Evolutionary conservation across 164 flowering plant species (phyloP).

Genomic region (Pachysandra terminalis): DNA sequence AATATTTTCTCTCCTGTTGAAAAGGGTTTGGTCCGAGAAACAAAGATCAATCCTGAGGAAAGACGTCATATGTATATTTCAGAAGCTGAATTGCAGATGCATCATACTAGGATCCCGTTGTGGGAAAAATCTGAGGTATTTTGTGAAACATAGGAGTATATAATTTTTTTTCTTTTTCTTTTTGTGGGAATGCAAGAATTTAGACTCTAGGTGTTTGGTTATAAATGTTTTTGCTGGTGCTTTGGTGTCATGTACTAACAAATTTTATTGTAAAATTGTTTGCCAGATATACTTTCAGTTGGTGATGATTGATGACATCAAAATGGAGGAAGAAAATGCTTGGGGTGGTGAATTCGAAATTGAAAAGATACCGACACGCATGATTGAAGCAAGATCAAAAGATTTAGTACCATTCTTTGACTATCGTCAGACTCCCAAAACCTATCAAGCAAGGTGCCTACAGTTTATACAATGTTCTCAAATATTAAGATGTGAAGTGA

Average conservation of each 20-base stretch:
- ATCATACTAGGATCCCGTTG: slow-evolving; percentile 42
- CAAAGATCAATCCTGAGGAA: slow-evolving; percentile 40
- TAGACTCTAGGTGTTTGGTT: not conserved
- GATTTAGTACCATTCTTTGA: slow-evolving; percentile 61
- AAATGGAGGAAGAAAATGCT: slow-evolving; percentile 23
- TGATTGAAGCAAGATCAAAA: slow-evolving; percentile 62
- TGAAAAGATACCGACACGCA: slow-evolving; percentile 50
- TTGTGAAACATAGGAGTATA: not conserved
- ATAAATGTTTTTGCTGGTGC: not conserved
- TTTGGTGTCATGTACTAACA: not conserved
- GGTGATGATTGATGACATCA: slow-evolving; percentile 31
- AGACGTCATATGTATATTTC: slow-evolving; percentile 60
- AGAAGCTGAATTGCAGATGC: slow-evolving; percentile 75
- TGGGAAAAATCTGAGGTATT: slow-evolving; percentile 76
- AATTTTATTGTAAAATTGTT: slow-evolving; percentile 11
- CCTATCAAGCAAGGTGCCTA: slow-evolving; percentile 50
- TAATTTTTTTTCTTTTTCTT: too few species aligned
- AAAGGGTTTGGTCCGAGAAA: slow-evolving; percentile 16
- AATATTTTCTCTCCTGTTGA: slow-evolving; percentile 21
- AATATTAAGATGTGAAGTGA: not conserved
- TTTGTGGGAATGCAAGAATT: not conserved
- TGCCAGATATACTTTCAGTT: slow-evolving; percentile 62
- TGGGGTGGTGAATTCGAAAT: slow-evolving; percentile 58
- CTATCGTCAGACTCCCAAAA: slow-evolving; percentile 39
- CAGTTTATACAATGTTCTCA: not conserved